These are phyloP conservation scores for Zygoascus sp. DNA, from an alignment of 1,139 yeast species.

Conservation along the genomic window DNA sequence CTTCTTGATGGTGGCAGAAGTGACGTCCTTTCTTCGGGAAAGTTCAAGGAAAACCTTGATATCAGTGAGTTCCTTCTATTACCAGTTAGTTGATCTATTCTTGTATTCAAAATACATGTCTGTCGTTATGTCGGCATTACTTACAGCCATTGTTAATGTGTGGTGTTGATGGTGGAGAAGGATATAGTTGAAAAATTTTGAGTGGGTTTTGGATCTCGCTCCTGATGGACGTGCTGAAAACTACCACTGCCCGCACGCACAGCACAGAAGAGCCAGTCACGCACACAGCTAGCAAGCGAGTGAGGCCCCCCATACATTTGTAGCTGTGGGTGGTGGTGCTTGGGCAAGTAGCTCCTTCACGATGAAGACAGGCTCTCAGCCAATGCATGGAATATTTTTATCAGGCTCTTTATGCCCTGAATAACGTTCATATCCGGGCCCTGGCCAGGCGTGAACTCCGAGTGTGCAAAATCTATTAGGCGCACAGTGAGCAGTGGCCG, in stretches of 20 bases:
- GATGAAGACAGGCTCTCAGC: not conserved
- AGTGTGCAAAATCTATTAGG: constrained; percentile 88
- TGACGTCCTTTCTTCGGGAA: constrained; percentile 95
- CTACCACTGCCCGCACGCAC: not conserved
- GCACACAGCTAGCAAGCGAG: not conserved
- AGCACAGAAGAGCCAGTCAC: not conserved
- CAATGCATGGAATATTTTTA: constrained; percentile 24
- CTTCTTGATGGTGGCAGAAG: constrained; percentile 78
- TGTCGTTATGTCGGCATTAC: constrained; percentile 13
- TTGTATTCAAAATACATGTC: not conserved
- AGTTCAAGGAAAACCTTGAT: constrained; percentile 97
- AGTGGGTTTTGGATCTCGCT: constrained; percentile 5
- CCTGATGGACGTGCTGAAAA: not conserved
- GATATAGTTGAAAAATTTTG: constrained; percentile 6
- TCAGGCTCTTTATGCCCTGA: constrained; percentile 60
- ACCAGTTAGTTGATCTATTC: constrained; percentile 1
- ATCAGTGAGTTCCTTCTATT: constrained; percentile 71
- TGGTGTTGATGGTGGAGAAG: constrained; percentile 14
- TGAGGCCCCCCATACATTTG: too few species aligned
- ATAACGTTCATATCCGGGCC: constrained; percentile 72
- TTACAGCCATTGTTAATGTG: constrained; percentile 22
- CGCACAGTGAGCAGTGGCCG: constrained; percentile 51
- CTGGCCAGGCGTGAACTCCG: constrained; percentile 54
- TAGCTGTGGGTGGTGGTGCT: too few species aligned
- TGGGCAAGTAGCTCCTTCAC: too few species aligned